Evolutionary conservation across 1,284 basidiomycete species (phyloP), one percentile per base, ranked within the genome.

Genomic region (Moniliophthora roreri): DNA sequence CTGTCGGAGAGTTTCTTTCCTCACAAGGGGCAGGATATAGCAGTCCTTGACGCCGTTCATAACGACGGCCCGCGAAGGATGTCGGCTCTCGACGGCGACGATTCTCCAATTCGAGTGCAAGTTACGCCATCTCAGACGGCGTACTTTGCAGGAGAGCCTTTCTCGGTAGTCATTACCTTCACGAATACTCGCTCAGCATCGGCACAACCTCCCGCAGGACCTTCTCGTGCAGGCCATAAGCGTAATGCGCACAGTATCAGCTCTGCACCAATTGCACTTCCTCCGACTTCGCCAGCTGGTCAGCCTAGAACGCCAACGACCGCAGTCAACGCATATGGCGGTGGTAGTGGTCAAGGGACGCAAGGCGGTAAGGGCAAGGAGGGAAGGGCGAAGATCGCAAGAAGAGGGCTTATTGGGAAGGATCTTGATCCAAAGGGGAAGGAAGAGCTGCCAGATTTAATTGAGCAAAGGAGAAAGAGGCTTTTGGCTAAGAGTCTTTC

Each of bases 81-180:
- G 24, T 32, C 44, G 26, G 48, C 21, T 15, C 20, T 50, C 35
- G 23, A 46, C 38, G 35, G 48, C 40, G 37, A 62, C 41, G 81
- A 82, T 53, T 70, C 79, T 20, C 73, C 76, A 36, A 79, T 90
- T 9, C 82, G 84, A 41, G 81, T 90, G 42, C 76, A 81, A 26
- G 84, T 89, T 23, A 78, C 85, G 0, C 95, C 95, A 2, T 79
- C 87, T 0, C 89, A 94, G 58, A 90, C 92, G 0, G 91, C 92
- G 0, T 97, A 91, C 72, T 98, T 95, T 68, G 93, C 95, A 1
- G 95, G 95, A 56, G 95, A 98, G 68, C 76, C 82, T 0, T 92
- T 96, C 69, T 77, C 84, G 5, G 91, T 92, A 15, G 87, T 83
- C 4, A 86, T 98, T 64, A 89, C 91, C 0, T 93, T 97, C 70